phyloP scores from a whole-genome alignment of 225 moss, liverwort and hornwort species.

The Lunularia cruciata region DNA sequence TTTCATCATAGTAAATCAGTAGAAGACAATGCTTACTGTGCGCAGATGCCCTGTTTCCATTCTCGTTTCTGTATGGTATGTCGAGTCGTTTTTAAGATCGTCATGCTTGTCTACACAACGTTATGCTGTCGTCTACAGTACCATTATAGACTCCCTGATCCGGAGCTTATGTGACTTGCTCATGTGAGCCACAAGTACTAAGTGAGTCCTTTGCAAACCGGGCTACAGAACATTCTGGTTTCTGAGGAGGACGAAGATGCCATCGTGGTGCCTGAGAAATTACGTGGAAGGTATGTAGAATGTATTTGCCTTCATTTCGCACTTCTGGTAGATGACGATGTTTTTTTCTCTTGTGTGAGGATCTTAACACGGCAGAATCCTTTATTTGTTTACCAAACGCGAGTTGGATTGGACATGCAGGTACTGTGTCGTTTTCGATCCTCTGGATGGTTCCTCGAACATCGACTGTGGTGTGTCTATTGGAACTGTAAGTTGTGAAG shows the following conservation, averaged over 20 bases:
- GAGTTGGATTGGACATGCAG: constrained; percentile 22
- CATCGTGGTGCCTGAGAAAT: constrained; percentile 70
- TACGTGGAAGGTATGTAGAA: constrained; percentile 64
- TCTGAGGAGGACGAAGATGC: constrained; percentile 97
- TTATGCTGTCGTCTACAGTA: not conserved
- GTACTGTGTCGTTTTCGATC: constrained; percentile 97
- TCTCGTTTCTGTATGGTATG: too few species aligned
- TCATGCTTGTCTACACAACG: too few species aligned
- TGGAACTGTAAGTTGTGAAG: constrained; percentile 90
- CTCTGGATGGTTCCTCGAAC: constrained; percentile 96
- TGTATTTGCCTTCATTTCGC: not conserved
- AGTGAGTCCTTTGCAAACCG: not conserved
- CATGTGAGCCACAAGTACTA: not conserved
- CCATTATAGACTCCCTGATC: not conserved
- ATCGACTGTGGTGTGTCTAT: constrained; percentile 99
- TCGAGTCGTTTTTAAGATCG: too few species aligned
- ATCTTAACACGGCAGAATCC: not conserved
- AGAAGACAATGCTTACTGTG: too few species aligned
- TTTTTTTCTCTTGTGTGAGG: not conserved
- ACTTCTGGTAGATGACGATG: too few species aligned
- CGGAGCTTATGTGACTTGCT: not conserved
- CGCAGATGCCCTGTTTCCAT: too few species aligned
- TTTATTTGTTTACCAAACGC: not conserved
- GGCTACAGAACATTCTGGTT: constrained; percentile 83
- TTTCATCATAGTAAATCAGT: too few species aligned